Percentiles rank a stretch among this genome's conserved stretches.
These are phyloP conservation scores for Fusarium coicis DNA, from an alignment of 2,329 filamentous ascomycete species.

Conservation along the genomic window DNA sequence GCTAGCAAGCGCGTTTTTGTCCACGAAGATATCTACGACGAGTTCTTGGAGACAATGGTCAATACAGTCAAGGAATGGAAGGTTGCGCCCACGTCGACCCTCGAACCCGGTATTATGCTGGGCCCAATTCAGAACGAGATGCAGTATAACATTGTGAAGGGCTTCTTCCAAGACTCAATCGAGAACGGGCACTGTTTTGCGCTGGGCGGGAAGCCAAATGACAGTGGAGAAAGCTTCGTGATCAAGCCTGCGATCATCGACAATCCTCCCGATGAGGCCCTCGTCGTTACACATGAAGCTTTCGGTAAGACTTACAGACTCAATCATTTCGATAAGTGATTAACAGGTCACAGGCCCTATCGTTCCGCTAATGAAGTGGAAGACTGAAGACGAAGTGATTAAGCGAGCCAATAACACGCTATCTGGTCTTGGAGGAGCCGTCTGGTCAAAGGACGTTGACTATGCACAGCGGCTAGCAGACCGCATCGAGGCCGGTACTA, in stretches of 20 bases:
- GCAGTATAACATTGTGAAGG: slow-evolving; percentile 18
- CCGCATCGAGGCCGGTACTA: slow-evolving; percentile 64
- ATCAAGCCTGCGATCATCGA: slow-evolving; percentile 19
- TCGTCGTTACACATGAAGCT: slow-evolving; percentile 13
- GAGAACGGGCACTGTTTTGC: slow-evolving; percentile 6
- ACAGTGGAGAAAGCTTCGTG: background rate
- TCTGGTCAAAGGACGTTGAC: slow-evolving; percentile 64
- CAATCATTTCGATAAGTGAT: background rate
- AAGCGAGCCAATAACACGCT: slow-evolving; percentile 62
- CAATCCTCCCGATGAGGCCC: slow-evolving; percentile 7
- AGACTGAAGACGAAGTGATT: slow-evolving; percentile 67
- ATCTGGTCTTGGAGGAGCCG: slow-evolving; percentile 64
- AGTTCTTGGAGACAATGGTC: slow-evolving; percentile 57
- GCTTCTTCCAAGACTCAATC: slow-evolving; percentile 9
- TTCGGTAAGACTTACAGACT: background rate
- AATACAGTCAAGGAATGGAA: slow-evolving; percentile 43
- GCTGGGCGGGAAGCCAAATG: background rate
- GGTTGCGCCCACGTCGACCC: slow-evolving; percentile 52
- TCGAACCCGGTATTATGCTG: slow-evolving; percentile 53
- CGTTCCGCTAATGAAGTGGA: slow-evolving; percentile 69
- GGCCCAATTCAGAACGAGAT: slow-evolving; percentile 26
- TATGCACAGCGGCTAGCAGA: slow-evolving; percentile 62
- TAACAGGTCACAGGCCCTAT: slow-evolving; percentile 56
- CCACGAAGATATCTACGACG: slow-evolving; percentile 67
- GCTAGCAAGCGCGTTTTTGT: slow-evolving; percentile 66